Percentiles rank a stretch among this genome's conserved stretches.
Evolutionary conservation across 176 grass and related monocot genomes (phyloP).

Genomic region (Bothriochloa decipiens): DNA sequence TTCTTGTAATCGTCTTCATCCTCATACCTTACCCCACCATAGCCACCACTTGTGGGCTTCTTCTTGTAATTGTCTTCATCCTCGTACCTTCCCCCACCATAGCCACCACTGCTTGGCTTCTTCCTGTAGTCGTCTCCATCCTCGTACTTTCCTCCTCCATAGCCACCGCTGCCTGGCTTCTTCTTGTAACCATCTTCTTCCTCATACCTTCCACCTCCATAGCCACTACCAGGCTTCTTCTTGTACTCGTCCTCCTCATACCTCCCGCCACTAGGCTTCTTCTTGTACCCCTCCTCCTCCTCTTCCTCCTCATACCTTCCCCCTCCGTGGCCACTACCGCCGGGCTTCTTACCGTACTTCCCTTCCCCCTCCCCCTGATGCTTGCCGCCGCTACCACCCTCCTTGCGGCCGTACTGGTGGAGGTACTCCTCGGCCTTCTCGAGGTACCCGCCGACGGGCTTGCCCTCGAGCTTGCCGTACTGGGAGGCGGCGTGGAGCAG

Average conservation of each 20-base stretch:
- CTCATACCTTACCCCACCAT: slow-evolving; percentile 34
- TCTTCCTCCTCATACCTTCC: slow-evolving; percentile 46
- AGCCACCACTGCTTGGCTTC: slow-evolving; percentile 38
- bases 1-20: slow-evolving; percentile 44
- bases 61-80: slow-evolving; percentile 40
- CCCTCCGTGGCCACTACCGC: neutral
- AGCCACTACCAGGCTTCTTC: slow-evolving; percentile 30
- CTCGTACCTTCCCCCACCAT: slow-evolving; percentile 48
- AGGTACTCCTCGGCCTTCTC: slow-evolving; percentile 86
- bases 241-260: slow-evolving; percentile 44
- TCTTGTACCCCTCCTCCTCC: slow-evolving; percentile 16
- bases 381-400: slow-evolving; percentile 6
- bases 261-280: slow-evolving; percentile 40
- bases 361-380: slow-evolving; percentile 35
- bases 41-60: slow-evolving; percentile 1
- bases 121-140: slow-evolving; percentile 41
- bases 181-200: slow-evolving; percentile 36
- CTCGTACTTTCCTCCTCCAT: slow-evolving; percentile 30
- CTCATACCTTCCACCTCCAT: slow-evolving; percentile 20
- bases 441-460: slow-evolving; percentile 68
- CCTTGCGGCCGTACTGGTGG: slow-evolving; percentile 59
- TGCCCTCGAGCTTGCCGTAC: slow-evolving; percentile 82
- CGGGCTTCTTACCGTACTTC: slow-evolving; percentile 37
- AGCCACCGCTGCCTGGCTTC: slow-evolving; percentile 32
- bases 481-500: slow-evolving; percentile 76